These are phyloP conservation scores for Candida alai DNA, from an alignment of 805 yeast genomes.

Conservation along the genomic window DNA sequence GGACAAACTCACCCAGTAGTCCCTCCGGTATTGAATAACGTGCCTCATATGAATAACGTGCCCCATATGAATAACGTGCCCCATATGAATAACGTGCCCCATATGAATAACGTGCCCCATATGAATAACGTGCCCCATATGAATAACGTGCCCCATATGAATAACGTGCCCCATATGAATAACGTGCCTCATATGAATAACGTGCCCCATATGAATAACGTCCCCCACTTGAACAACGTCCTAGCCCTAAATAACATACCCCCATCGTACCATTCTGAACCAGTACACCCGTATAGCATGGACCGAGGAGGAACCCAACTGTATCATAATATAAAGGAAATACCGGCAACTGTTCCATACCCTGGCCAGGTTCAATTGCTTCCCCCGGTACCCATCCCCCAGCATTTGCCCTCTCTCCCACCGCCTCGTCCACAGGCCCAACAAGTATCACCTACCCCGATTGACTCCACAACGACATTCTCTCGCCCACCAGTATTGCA, in stretches of 20 bases:
- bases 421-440: neutral
- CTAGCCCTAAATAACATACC: neutral
- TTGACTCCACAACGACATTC: no score
- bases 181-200: neutral
- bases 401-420: neutral
- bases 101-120: slow-evolving; percentile 1
- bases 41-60: neutral
- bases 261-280: neutral
- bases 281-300: slow-evolving; percentile 1
- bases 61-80: slow-evolving; percentile 1
- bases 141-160: slow-evolving; percentile 1
- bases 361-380: neutral
- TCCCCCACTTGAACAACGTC: slow-evolving; percentile 1
- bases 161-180: neutral
- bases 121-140: slow-evolving; percentile 1
- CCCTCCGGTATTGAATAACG: neutral
- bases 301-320: slow-evolving; percentile 1
- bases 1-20: no score
- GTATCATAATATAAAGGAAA: neutral
- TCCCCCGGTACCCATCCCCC: neutral
- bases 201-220: slow-evolving; percentile 1
- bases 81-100: slow-evolving; percentile 1
- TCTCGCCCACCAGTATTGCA: no score
- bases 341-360: neutral
- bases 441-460: no score